Percentiles rank a stretch among this genome's conserved stretches.
Evolutionary conservation across 306 rosid genomes (phyloP).

Genomic region (barrel medic (Medicago truncatula)): MtrunA17r5.0-ANR NC_053045.1:3836501-3837000

Average conservation of each 20-base stretch:
- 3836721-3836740: background rate
- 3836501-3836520: conserved; percentile 42
- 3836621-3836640: conserved; percentile 81
- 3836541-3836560: conserved; percentile 17
- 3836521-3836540: conserved; percentile 39
- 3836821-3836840: too few relatives aligned
- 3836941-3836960: too few relatives aligned
- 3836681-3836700: conserved; percentile 65
- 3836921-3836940: background rate
- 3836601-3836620: conserved; percentile 66
- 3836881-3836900: background rate
- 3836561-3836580: conserved; percentile 41
- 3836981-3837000: background rate
- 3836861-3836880: background rate
- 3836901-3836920: background rate
- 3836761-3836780: background rate
- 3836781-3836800: too few relatives aligned
- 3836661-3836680: conserved; percentile 77
- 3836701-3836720: too few relatives aligned
- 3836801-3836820: too few relatives aligned
- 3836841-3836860: background rate
- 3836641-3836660: conserved; percentile 79
- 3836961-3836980: background rate
- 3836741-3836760: background rate
- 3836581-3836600: conserved; percentile 43